Base-by-base conservation (phyloP, 1,139 yeast genomes). In the Entelexis paramagnoliae region DNA sequence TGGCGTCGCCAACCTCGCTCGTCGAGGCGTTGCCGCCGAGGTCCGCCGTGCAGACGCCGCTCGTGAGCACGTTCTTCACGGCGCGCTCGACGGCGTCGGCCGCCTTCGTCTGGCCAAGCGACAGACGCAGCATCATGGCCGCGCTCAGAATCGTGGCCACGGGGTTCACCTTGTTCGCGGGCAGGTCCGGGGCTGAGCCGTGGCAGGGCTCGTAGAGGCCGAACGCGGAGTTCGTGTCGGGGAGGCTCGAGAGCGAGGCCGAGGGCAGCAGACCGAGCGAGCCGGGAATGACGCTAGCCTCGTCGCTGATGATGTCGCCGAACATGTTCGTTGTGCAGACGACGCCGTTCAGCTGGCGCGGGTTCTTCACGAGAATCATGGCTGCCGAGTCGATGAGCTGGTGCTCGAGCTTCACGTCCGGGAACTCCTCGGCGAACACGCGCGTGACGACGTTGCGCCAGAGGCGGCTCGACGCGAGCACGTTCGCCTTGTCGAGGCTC, bases 151-250 rank as follows among this genome's bases (percentile, higher is more conserved):
- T 89, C 30, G 96, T 86, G 48, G 96, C 98, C 52, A 89, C 71
- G 50, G 98, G 98, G 70, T 91, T 91, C 53, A 88, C 98, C 72
- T 85, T 83, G 67, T 87, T 86, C 55, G 72, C 74, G 50, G 82
- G 82, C 65, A 91, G 78, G 68, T 91, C 98, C 43, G 98, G 98
- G 28, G 98, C 98, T 42, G 96, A 83, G 46, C 98, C 98, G 68
- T 91, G 98, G 66, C 97, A 89, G 60, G 98, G 98, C 72, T 91
- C 98, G 68, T 91, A 91, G 58, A 91, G 76, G 56, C 98, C 98
- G 66, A 91, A 88, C 0, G 97, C 97, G 48, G 77, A 73, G 74
- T 89, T 89, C 46, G 89, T 80, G 68, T 89, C 96, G 54, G 98
- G 98, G 63, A 91, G 76, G 17, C 96, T 86, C 6, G 96, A 93